Conservation (phyloP, 805 yeast genomes). For the Candida qinlingensis region DNA sequence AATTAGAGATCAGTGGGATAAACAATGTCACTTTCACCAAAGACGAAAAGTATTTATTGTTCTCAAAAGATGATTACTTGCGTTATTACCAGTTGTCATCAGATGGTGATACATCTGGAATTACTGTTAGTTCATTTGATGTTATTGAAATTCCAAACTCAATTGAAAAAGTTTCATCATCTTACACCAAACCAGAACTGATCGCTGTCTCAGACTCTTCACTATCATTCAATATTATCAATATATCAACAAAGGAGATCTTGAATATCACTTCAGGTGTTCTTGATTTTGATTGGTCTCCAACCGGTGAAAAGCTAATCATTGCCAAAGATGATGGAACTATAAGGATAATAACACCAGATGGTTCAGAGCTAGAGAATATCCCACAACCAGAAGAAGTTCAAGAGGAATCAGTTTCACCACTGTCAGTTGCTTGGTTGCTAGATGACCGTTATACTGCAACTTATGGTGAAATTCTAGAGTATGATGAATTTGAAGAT, state of each 20-base stretch:
- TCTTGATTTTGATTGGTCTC: constrained; percentile 20
- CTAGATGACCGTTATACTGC: constrained; percentile 16
- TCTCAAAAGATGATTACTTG: constrained; percentile 12
- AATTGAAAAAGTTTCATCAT: constrained; percentile 20
- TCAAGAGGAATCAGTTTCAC: constrained; percentile 8
- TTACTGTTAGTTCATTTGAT: constrained; percentile 9
- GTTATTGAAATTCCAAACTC: constrained; percentile 6
- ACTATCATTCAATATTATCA: constrained; percentile 13
- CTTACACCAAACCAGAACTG: constrained; percentile 16
- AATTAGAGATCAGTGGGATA: constrained; percentile 17
- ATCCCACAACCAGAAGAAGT: constrained; percentile 17
- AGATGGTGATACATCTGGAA: neutral
- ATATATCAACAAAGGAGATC: constrained; percentile 2
- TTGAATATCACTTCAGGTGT: constrained; percentile 16
- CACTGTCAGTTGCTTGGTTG: constrained; percentile 18
- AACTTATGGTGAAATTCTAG: constrained; percentile 25
- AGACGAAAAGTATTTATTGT: constrained; percentile 28
- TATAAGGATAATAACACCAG: constrained; percentile 10
- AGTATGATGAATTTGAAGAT: constrained; percentile 27
- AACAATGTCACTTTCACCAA: constrained; percentile 28
- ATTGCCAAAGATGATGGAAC: constrained; percentile 13
- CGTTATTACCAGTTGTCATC: neutral
- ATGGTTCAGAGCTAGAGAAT: constrained; percentile 7
- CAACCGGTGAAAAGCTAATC: constrained; percentile 18
- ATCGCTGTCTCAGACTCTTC: constrained; percentile 16